Evolutionary conservation across 257 asterid species (phyloP), one percentile per base, ranked within the genome.

Genomic region (Paraleonurus japonicus): DNA sequence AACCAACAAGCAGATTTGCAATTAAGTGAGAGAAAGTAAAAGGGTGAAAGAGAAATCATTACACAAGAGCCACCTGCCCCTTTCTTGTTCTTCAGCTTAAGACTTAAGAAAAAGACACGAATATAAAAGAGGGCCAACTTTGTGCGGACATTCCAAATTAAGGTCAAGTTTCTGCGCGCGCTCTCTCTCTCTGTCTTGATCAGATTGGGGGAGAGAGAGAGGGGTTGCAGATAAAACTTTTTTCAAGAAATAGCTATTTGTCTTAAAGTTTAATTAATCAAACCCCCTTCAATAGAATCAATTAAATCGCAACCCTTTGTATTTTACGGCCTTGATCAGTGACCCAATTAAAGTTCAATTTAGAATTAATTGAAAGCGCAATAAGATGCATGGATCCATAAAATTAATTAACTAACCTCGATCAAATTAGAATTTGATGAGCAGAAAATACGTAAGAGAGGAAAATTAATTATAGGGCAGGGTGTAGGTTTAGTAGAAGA

Each of bases 11-110:
- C 65, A 81, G 74, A 80, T 70, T 78, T 39, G 47, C 73, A 61
- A 77, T 70, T 81, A 76, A 47, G 23, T 61, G 30, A 54, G 71
- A 48, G 58, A 69, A 41, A 60, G 20, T 5, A 53, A 61, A 54
- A 65, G 28, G 58, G 33, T 30, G 75, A 65, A 76, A 73, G 76
- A 74, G 76, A 59, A 70, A 54, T 22, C 22, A 65, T 60, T 37
- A 13, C 17, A 45, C 35, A 53, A 50, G 57, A 43, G 81, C 75
- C 77, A 77, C 78, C 75, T 65, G 79, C 77, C 78, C 48, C 73
- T 70, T 63, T 74, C 62, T 47, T 62, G 26, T 28, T 69, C 78
- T 66, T 64, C 70, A 54, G 39, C 83, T 79, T 78, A 61, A 39
- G 41, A n/a, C 67, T 73, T 69, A 63, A 70, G 82, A 37, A 74